Conservation (phyloP, 2,329 filamentous ascomycete species). For the Neopestalotiopsis sp. region DNA sequence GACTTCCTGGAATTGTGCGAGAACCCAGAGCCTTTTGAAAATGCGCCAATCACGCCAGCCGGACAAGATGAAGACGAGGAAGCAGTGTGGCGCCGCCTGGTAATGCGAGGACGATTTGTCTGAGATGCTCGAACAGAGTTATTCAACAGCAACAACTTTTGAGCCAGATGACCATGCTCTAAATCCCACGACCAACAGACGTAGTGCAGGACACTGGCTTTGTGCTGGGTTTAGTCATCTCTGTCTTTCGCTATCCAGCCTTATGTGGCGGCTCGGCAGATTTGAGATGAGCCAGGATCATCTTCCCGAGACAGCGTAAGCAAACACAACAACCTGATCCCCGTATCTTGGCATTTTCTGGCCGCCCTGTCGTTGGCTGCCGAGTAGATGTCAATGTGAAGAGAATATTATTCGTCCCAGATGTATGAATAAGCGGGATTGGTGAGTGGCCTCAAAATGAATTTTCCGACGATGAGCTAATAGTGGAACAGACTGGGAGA, state of each 20-base stretch:
- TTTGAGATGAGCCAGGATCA: background rate
- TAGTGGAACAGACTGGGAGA: no score
- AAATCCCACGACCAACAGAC: background rate
- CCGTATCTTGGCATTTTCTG: no score
- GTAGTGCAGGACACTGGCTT: background rate
- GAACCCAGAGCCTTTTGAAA: slow-evolving; percentile 39
- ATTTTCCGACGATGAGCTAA: no score
- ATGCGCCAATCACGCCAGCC: slow-evolving; percentile 28
- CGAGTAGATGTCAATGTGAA: no score
- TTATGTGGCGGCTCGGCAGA: background rate
- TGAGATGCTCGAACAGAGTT: slow-evolving; percentile 20
- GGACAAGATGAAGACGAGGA: slow-evolving; percentile 40
- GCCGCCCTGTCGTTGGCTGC: no score
- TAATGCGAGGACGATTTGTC: slow-evolving; percentile 39
- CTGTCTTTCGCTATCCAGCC: background rate
- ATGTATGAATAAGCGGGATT: no score
- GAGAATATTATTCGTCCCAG: no score
- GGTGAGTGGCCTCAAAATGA: no score
- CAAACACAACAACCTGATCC: no score
- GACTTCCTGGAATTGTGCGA: slow-evolving; percentile 41
- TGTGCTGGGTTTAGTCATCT: background rate
- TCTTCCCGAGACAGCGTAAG: no score
- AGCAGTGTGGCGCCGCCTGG: slow-evolving; percentile 39
- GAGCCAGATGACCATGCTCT: background rate
- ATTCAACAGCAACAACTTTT: background rate